A percentile compares a stretch with the other conserved stretches of the same genome.
Conservation (phyloP, 495 filamentous ascomycete species). For the Penicillium waksmanii region DNA sequence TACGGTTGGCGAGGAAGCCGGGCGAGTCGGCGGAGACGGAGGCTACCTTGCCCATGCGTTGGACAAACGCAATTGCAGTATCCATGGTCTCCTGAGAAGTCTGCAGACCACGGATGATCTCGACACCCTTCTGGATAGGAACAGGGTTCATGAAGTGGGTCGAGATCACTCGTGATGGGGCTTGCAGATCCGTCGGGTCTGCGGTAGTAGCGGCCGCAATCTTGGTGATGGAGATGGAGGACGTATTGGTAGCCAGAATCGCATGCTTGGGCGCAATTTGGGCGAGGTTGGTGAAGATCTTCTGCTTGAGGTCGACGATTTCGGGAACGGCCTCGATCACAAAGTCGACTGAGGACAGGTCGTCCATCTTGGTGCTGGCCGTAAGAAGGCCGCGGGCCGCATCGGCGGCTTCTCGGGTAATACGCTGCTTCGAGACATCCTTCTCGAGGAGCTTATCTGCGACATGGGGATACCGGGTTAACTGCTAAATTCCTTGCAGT, state of each 20-base stretch:
- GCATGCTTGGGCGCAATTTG: constrained; percentile 83
- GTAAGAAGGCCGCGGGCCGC: constrained; percentile 66
- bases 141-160: constrained; percentile 99
- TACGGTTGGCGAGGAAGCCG: constrained; percentile 94
- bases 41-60: constrained; percentile 90
- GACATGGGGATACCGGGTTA: background rate
- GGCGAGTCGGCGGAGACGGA: constrained; percentile 86
- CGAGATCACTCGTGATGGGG: constrained; percentile 84
- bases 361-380: constrained; percentile 73
- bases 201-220: constrained; percentile 84
- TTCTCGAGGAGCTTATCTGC: constrained; percentile 89
- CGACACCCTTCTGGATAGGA: constrained; percentile 94
- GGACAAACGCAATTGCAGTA: constrained; percentile 83
- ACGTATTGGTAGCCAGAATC: constrained; percentile 96
- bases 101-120: constrained; percentile 93
- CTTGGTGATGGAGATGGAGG: constrained; percentile 94
- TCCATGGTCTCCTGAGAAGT: constrained; percentile 81
- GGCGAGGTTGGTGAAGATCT: constrained; percentile 85
- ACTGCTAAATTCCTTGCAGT: background rate
- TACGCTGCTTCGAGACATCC: constrained; percentile 81
- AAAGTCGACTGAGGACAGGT: constrained; percentile 87
- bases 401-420: constrained; percentile 79
- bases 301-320: constrained; percentile 81
- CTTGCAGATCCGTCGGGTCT: constrained; percentile 76
- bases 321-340: constrained; percentile 98